These are phyloP conservation scores for Penicillium egyptiacum DNA, from an alignment of 495 filamentous ascomycete genomes.

Conservation along the genomic window DNA sequence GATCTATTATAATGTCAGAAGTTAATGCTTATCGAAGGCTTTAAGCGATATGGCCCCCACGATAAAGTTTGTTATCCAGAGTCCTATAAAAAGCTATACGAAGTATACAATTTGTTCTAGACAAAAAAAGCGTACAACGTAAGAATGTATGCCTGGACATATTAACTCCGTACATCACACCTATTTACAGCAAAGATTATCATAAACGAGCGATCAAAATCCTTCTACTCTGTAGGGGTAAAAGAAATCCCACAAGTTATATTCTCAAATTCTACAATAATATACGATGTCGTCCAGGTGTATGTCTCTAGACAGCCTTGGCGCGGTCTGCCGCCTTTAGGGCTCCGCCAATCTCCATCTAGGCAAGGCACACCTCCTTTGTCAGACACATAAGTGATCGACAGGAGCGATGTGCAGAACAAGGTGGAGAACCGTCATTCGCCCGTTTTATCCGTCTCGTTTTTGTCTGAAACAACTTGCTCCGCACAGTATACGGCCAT, in stretches of 20 bases:
- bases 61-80: neutral
- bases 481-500: neutral
- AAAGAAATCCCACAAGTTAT: no score
- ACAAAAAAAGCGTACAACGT: neutral
- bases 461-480: constrained; percentile 4
- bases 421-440: constrained; percentile 3
- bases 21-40: neutral
- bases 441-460: neutral
- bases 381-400: constrained; percentile 5
- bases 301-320: neutral
- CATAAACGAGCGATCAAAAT: no score
- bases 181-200: no score
- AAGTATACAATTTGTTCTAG: neutral
- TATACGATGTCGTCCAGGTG: no score
- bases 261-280: no score
- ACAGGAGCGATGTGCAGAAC: constrained; percentile 3
- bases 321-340: neutral
- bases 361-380: neutral
- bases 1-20: neutral
- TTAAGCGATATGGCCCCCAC: neutral
- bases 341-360: neutral
- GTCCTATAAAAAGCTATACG: neutral
- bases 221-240: no score
- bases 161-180: no score
- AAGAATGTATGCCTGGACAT: no score